Evolutionary conservation across 768 basidiomycete genomes (phyloP).

Genomic region (Pleurotus djamor): DNA sequence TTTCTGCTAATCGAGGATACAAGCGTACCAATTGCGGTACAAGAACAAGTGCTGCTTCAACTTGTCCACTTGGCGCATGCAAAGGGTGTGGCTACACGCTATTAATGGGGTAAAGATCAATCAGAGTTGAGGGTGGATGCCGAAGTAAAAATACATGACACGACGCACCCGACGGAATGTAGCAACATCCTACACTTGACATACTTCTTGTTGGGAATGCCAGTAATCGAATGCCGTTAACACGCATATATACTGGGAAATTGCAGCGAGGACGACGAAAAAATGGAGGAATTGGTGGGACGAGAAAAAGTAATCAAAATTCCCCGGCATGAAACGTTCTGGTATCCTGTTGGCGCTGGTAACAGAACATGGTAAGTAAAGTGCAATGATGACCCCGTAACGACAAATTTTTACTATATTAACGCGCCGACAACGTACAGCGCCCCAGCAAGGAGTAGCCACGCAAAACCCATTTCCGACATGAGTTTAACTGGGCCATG

Average conservation of each 20-base stretch:
- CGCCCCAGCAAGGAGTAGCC: constrained; percentile 66
- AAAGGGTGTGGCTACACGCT: not conserved
- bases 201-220: constrained; percentile 36
- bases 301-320: constrained; percentile 74
- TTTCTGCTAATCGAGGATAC: too few relatives aligned
- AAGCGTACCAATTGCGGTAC: not conserved
- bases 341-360: constrained; percentile 81
- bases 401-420: constrained; percentile 63
- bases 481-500: constrained; percentile 58
- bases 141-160: constrained; percentile 7
- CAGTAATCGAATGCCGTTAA: constrained; percentile 58
- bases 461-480: constrained; percentile 65
- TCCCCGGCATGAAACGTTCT: constrained; percentile 71
- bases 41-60: not conserved
- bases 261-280: constrained; percentile 70
- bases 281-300: constrained; percentile 93
- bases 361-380: constrained; percentile 19
- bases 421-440: constrained; percentile 80
- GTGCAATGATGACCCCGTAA: constrained; percentile 9
- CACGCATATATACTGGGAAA: constrained; percentile 62
- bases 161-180: constrained; percentile 2
- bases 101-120: constrained; percentile 7
- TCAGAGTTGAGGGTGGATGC: constrained; percentile 1
- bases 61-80: constrained; percentile 1
- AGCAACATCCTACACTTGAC: constrained; percentile 15